These are phyloP conservation scores for Ogataea sp. DNA, from an alignment of 805 yeast genomes.

Conservation along the genomic window DNA sequence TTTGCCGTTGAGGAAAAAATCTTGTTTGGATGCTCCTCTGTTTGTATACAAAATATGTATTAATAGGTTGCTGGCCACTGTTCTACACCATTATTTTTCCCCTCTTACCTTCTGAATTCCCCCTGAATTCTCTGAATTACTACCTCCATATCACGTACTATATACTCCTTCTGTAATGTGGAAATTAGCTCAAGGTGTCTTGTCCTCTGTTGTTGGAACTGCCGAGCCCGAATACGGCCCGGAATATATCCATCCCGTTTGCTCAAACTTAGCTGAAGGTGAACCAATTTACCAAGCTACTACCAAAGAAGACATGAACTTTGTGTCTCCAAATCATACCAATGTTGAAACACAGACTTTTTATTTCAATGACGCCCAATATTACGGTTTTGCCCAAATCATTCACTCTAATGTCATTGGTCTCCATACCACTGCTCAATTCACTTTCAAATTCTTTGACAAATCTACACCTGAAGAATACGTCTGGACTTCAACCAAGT, in stretches of 20 bases:
- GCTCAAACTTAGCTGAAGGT: constrained; percentile 41
- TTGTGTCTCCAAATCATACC: constrained; percentile 70
- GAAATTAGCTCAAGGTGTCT: constrained; percentile 26
- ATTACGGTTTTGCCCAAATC: constrained; percentile 85
- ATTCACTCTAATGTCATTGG: constrained; percentile 92
- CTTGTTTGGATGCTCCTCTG: no score
- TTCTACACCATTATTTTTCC: no score
- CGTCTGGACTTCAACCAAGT: constrained; percentile 88
- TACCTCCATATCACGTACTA: no score
- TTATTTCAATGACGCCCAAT: constrained; percentile 62
- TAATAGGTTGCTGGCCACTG: no score
- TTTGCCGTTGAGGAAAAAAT: no score
- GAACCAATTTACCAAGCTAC: constrained; percentile 55
- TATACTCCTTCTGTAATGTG: constrained; percentile 19
- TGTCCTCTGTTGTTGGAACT: constrained; percentile 93
- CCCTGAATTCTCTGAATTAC: no score
- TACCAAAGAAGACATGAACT: constrained; percentile 58
- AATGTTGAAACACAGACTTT: constrained; percentile 95
- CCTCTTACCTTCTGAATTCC: no score
- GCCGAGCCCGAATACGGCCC: constrained; percentile 97
- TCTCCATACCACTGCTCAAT: constrained; percentile 83
- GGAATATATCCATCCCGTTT: constrained; percentile 82
- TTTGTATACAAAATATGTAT: no score
- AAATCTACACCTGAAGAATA: constrained; percentile 39
- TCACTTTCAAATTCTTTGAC: constrained; percentile 77